Evolutionary conservation across 2,329 filamentous ascomycete species (phyloP), one percentile per base, ranked within the genome.

Genomic region (Ophiocordyceps polyrhachis-furcata): DNA sequence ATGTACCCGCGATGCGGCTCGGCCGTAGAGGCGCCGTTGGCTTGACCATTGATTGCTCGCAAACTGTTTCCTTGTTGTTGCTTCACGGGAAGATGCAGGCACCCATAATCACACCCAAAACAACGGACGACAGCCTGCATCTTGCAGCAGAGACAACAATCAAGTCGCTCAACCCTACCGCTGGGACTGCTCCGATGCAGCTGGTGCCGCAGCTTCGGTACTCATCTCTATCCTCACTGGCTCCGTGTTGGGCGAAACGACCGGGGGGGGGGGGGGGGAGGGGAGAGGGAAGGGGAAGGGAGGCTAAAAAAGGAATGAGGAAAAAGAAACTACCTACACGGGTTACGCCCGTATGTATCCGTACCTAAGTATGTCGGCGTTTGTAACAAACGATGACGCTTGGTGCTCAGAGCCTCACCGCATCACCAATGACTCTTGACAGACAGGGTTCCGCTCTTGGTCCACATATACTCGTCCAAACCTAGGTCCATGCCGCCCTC

Each of bases 401-500:
- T 40, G 5, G 9, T 19, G 37, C 15, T 12, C 29, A 5, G 23
- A 42, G 41, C 41, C 41, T 43, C 41, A 43, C 41, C 41, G 29
- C 17, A 28, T 46, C 35, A 47, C 44, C 44, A 50, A 40, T 49
- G 48, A 23, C 48, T 46, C 44, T 54, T 64, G 3, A 69, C 42
- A 0, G 65, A 63, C 50, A 69, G 51, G 0, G 66, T 69, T 3
- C 64, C 66, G 7, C 59, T 65, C 55, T 69, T 70, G 2, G 64
- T 64, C 32, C 67, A 56, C 42, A 69, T 53, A 41, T 64, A 70
- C 51, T 69, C 67, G 29, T 67, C 60, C 17, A 70, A 58, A 0
- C 66, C 67, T 19, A 68, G 60, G 25, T 69, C 66, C 48, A 68
- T 69, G 38, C 67, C 66, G 1, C 62, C 64, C 49, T 70, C 66